Conservation (phyloP, 2,329 filamentous ascomycete genomes). For the Stylonectria norvegica region DNA sequence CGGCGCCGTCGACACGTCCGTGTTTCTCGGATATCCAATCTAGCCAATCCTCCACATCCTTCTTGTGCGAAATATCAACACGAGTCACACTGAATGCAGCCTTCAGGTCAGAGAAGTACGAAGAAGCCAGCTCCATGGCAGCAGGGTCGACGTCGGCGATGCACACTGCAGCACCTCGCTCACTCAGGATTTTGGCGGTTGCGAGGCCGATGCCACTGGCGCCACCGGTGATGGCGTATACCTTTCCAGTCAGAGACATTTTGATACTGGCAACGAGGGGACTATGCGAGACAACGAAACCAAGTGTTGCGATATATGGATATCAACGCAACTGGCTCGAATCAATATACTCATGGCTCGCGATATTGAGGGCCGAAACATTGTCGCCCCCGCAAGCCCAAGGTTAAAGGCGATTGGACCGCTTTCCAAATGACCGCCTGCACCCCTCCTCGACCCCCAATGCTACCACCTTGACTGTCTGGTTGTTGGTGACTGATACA, state of each 20-base stretch:
- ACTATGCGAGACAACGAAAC: not conserved
- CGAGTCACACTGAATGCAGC: constrained; percentile 34
- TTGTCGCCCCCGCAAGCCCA: not conserved
- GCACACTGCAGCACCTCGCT: constrained; percentile 37
- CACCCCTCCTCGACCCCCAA: not conserved
- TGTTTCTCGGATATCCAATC: constrained; percentile 43
- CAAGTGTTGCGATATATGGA: no score
- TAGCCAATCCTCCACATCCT: constrained; percentile 51
- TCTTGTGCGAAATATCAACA: constrained; percentile 47
- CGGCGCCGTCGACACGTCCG: constrained; percentile 52
- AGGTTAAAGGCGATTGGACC: not conserved
- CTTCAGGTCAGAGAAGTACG: constrained; percentile 29
- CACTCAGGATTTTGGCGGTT: constrained; percentile 36
- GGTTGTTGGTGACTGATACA: no score
- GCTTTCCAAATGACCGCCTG: not conserved
- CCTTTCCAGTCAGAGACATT: constrained; percentile 33
- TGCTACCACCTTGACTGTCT: no score
- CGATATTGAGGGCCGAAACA: no score
- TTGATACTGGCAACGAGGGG: not conserved
- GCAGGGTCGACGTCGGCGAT: constrained; percentile 37
- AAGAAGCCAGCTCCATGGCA: constrained; percentile 28
- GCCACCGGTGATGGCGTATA: constrained; percentile 42
- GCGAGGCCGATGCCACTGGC: constrained; percentile 44
- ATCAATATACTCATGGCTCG: no score
- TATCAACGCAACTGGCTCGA: no score